Percentiles rank a stretch among this genome's conserved stretches.
Evolutionary conservation across 1,284 basidiomycete species (phyloP).

Genomic region (Boletus calvinii): DNA sequence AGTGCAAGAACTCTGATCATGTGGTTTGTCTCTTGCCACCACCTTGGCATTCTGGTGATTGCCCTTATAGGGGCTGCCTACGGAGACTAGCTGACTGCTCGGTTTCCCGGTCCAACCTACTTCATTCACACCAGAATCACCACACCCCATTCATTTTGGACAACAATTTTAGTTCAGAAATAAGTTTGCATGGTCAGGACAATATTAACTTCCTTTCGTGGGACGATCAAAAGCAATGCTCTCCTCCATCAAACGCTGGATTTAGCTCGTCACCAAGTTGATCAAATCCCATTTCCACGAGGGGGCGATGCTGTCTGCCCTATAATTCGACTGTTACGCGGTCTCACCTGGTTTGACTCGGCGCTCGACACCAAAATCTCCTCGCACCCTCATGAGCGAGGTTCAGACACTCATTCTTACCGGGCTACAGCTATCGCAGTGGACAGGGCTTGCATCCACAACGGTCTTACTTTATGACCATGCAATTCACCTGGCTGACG

Average conservation of each 20-base stretch:
- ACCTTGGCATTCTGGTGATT: background rate
- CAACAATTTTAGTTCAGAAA: background rate
- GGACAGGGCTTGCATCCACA: constrained; percentile 8
- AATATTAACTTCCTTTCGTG: background rate
- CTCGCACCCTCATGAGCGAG: constrained; percentile 3
- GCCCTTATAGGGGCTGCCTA: no score
- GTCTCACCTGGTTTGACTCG: background rate
- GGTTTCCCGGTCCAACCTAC: background rate
- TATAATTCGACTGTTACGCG: constrained; percentile 4
- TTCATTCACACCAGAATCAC: background rate
- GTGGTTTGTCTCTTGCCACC: background rate
- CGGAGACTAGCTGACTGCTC: no score
- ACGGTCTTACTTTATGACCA: constrained; percentile 27
- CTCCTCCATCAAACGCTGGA: background rate
- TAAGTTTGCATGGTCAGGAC: background rate
- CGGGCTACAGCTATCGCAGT: background rate
- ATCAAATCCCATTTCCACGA: constrained; percentile 2
- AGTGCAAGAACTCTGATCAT: background rate
- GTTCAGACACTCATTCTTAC: background rate
- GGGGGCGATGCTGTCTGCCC: background rate
- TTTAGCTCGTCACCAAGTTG: background rate
- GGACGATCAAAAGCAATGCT: background rate
- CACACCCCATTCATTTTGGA: background rate
- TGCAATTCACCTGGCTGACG: constrained; percentile 13
- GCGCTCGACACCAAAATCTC: background rate